phyloP scores from a whole-genome alignment of 1,284 basidiomycete species.

The Apiotrichum siamense region DNA sequence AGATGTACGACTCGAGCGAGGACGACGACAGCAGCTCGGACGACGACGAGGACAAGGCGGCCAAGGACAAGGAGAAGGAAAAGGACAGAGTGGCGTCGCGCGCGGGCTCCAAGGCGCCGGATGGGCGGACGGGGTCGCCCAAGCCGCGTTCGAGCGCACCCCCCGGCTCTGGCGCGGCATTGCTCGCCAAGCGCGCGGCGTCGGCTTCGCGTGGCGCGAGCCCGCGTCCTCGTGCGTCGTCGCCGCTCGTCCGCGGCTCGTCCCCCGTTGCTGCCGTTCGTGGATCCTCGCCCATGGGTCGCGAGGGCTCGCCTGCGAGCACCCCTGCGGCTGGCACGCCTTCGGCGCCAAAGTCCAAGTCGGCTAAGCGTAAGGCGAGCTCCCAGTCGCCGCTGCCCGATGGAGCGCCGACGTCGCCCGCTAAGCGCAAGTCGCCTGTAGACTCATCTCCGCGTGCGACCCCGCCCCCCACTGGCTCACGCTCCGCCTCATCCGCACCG shows the following conservation, averaged over 20 bases:
- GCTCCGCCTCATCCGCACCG: no score
- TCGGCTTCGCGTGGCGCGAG: conserved; percentile 22
- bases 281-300: conserved; percentile 10
- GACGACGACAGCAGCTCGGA: conserved; percentile 19
- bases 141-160: conserved; percentile 16
- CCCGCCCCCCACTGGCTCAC: background rate
- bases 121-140: conserved; percentile 22
- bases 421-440: conserved; percentile 20
- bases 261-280: conserved; percentile 15
- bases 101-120: conserved; percentile 4
- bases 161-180: conserved; percentile 33
- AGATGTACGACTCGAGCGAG: conserved; percentile 14
- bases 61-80: conserved; percentile 25
- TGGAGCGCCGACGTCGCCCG: background rate
- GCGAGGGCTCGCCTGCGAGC: conserved; percentile 12
- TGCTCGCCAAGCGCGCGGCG: conserved; percentile 39
- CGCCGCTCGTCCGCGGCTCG: conserved; percentile 18
- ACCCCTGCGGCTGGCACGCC: no score
- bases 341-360: conserved; percentile 7
- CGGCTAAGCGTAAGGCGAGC: conserved; percentile 17
- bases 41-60: conserved; percentile 14
- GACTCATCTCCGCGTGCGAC: conserved; percentile 1
- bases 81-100: conserved; percentile 16
- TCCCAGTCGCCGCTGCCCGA: conserved; percentile 9
- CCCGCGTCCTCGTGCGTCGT: conserved; percentile 24